Conservation (phyloP, 2,329 filamentous ascomycete species). For the Knufia fluminis region DNA sequence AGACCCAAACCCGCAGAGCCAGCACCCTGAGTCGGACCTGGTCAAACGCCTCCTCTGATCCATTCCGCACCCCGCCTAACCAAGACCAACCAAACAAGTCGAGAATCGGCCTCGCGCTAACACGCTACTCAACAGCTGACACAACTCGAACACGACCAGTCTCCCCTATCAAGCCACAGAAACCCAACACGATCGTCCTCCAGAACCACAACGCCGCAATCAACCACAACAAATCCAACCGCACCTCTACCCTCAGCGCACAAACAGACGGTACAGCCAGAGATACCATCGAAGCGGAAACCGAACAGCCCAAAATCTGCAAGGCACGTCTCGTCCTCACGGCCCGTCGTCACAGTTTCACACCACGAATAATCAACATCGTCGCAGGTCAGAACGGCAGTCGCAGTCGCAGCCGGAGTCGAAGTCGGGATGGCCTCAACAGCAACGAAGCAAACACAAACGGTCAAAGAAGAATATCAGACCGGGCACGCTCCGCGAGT, state of each 20-base stretch:
- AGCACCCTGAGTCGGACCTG: neutral
- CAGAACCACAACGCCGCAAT: neutral
- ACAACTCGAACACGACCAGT: neutral
- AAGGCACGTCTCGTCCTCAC: neutral
- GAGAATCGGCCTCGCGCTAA: neutral
- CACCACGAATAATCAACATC: conserved; percentile 7
- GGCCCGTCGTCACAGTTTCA: conserved; percentile 4
- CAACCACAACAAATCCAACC: conserved; percentile 2
- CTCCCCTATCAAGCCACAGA: neutral
- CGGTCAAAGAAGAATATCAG: neutral
- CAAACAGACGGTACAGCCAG: neutral
- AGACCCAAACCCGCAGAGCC: too few species aligned
- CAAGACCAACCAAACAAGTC: neutral
- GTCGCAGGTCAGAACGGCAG: neutral
- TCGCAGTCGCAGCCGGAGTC: too few species aligned
- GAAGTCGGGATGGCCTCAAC: neutral
- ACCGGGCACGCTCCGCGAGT: conserved; percentile 2
- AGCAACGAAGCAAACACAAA: neutral
- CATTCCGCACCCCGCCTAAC: neutral
- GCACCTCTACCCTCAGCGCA: neutral
- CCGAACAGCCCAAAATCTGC: neutral
- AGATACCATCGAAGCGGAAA: too few species aligned
- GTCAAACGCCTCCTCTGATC: neutral
- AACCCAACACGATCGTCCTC: neutral
- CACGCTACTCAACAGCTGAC: neutral